These are phyloP conservation scores for Arabidopsis arenosa DNA, from an alignment of 345 rosid species.

Conservation along the genomic window DNA sequence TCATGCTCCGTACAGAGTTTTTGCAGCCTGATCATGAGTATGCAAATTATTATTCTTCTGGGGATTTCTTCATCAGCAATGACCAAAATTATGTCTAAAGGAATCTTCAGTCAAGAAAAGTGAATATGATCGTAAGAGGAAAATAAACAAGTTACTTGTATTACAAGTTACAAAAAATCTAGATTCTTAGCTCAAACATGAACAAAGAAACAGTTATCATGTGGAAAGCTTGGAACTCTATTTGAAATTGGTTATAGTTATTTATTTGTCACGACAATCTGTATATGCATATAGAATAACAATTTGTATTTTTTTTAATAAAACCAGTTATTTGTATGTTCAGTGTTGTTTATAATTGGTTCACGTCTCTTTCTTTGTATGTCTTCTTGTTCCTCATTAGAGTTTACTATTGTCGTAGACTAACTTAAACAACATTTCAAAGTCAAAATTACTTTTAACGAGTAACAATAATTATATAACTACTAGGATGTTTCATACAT, in stretches of 20 bases:
- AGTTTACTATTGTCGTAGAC: constrained; percentile 41
- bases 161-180: neutral
- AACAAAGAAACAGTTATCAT: constrained; percentile 3
- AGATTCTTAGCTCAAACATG: constrained; percentile 16
- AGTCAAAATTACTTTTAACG: constrained; percentile 17
- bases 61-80: constrained; percentile 49
- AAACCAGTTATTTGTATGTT: constrained; percentile 6
- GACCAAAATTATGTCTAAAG: constrained; percentile 55
- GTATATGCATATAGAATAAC: constrained; percentile 33
- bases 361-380: constrained; percentile 14
- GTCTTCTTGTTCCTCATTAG: constrained; percentile 22
- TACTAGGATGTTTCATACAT: constrained; percentile 6
- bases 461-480: neutral
- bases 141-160: neutral
- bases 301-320: neutral
- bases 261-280: constrained; percentile 29
- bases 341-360: constrained; percentile 26
- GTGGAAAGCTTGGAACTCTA: constrained; percentile 7
- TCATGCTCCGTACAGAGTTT: constrained; percentile 53
- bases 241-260: neutral
- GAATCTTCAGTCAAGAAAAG: neutral
- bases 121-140: neutral
- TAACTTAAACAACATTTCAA: constrained; percentile 29
- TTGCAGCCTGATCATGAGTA: constrained; percentile 54
- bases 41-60: constrained; percentile 51